phyloP scores from a whole-genome alignment of 192 early-diverging fungal species.

The Dispira parvispora region DNA sequence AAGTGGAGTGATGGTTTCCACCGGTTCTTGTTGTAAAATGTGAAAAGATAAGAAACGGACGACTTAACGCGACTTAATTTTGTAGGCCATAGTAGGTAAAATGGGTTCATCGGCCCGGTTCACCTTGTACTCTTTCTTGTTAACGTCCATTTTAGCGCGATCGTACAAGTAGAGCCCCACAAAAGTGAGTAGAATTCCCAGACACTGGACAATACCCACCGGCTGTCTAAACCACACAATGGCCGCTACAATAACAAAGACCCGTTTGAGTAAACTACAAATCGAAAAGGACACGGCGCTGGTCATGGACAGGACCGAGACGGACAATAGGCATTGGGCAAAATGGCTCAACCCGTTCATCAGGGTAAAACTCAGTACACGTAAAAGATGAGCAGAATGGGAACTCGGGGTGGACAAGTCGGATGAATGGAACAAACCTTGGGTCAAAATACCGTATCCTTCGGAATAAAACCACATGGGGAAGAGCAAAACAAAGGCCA shows the following conservation, averaged over 20 bases:
- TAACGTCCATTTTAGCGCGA: slow-evolving; percentile 52
- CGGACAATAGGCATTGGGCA: slow-evolving; percentile 62
- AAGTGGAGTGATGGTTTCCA: no score
- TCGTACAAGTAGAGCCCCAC: slow-evolving; percentile 73
- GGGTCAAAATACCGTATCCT: slow-evolving; percentile 21
- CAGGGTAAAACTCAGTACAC: slow-evolving; percentile 20
- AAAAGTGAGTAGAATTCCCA: slow-evolving; percentile 69
- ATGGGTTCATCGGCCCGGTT: slow-evolving; percentile 7
- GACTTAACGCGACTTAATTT: not conserved
- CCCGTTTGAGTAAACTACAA: slow-evolving; percentile 72
- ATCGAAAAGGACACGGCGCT: slow-evolving; percentile 80
- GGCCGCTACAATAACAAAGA: slow-evolving; percentile 69
- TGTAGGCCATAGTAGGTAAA: slow-evolving; percentile 11
- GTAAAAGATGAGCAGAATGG: slow-evolving; percentile 1
- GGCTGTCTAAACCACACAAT: slow-evolving; percentile 73
- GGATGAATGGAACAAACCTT: slow-evolving; percentile 5
- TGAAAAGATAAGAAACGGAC: not conserved
- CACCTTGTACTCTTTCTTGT: slow-evolving; percentile 13
- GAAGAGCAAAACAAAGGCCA: slow-evolving; percentile 58
- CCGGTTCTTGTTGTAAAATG: not conserved
- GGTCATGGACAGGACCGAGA: slow-evolving; percentile 55
- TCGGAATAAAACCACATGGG: slow-evolving; percentile 71
- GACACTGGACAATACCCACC: slow-evolving; percentile 41
- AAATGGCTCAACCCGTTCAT: slow-evolving; percentile 72
- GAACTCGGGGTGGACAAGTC: slow-evolving; percentile 3